These are phyloP conservation scores for Ophiocordyceps camponoti-saundersi DNA, from an alignment of 2,329 filamentous ascomycete genomes.

Conservation along the genomic window DNA sequence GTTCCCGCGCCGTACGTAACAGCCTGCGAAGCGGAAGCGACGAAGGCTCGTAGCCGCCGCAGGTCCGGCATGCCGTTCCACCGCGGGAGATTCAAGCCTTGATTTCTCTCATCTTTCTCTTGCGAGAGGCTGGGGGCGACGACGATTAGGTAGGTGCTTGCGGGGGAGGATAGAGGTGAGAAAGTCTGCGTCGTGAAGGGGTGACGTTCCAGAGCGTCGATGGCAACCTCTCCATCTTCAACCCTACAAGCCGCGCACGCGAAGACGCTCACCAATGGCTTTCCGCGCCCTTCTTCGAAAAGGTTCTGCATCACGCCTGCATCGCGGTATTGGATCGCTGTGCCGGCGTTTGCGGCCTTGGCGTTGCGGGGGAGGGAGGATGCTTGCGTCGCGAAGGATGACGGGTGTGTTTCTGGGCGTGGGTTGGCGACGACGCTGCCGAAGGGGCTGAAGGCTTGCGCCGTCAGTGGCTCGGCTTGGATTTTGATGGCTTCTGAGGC, in stretches of 20 bases:
- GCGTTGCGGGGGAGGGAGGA: conserved; percentile 25
- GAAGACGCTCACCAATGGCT: conserved; percentile 73
- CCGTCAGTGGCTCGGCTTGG: conserved; percentile 48
- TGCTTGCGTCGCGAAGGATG: conserved; percentile 22
- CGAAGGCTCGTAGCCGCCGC: conserved; percentile 52
- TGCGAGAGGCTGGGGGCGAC: conserved; percentile 62
- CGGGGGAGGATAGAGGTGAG: conserved; percentile 46
- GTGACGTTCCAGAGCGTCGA: conserved; percentile 72
- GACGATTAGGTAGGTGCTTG: conserved; percentile 58
- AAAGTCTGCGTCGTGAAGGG: conserved; percentile 93
- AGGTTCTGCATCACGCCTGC: conserved; percentile 58
- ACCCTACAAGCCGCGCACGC: conserved; percentile 39
- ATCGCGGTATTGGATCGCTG: conserved; percentile 71
- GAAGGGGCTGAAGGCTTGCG: conserved; percentile 55
- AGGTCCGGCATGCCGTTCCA: conserved; percentile 55
- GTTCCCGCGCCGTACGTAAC: conserved; percentile 86
- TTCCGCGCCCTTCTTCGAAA: conserved; percentile 40
- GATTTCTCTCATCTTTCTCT: neutral
- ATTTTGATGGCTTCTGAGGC: conserved; percentile 16
- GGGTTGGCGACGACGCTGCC: conserved; percentile 73
- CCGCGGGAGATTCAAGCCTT: conserved; percentile 7
- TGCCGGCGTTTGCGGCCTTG: conserved; percentile 65
- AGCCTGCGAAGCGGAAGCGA: conserved; percentile 61
- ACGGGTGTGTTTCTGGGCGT: conserved; percentile 34
- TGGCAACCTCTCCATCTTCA: conserved; percentile 5